Evolutionary conservation across 352 stramenopile genomes (phyloP), one percentile per base, ranked within the genome.

Genomic region (Pythium folliculosum): DNA sequence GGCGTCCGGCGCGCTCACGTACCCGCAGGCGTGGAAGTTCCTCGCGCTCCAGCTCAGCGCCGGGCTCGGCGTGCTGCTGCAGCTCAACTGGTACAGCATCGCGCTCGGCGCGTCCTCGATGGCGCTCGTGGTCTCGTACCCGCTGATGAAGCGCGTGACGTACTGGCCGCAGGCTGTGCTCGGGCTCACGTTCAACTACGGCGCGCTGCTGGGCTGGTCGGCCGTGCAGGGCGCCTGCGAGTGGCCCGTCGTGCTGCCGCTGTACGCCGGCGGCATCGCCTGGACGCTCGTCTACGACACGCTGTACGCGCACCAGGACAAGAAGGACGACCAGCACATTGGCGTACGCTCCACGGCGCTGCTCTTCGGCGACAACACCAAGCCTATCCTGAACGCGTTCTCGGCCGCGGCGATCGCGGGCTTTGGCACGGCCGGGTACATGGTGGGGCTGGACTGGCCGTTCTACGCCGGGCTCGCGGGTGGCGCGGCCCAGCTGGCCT

Each of bases 271-370:
- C 22, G 95, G 96, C 32, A 81, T 99, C 10, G 86, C 86, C n/a
- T 99, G 97, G 97, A 99, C 98, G 21, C 71, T 99, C 30, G 91
- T 99, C n/a, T 99, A 99, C 76, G 98, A 99, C 80, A 99, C 97
- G 16, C 77, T 99, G 23, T 99, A 99, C 81, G 98, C 97, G 14
- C 96, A 99, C 79, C 97, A 99, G 62, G 86, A 99, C 82, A 99
- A 99, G 84, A 86, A 88, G 16, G 97, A 99, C 75, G 97, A 99
- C 84, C 69, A 82, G 45, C 90, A 95, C 65, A 92, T 99, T 44
- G 97, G 97, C 38, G 89, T 99, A 47, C 90, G 95, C 59, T 99
- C 93, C 17, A 99, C 97, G 16, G 97, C 97, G 32, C 78, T 99
- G 59, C 90, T 97, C 8, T 99, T 99, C 81, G 97, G 94, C 23